These are phyloP conservation scores for Plectranthus barbatus DNA, from an alignment of 257 asterid genomes.

Conservation along the genomic window DNA sequence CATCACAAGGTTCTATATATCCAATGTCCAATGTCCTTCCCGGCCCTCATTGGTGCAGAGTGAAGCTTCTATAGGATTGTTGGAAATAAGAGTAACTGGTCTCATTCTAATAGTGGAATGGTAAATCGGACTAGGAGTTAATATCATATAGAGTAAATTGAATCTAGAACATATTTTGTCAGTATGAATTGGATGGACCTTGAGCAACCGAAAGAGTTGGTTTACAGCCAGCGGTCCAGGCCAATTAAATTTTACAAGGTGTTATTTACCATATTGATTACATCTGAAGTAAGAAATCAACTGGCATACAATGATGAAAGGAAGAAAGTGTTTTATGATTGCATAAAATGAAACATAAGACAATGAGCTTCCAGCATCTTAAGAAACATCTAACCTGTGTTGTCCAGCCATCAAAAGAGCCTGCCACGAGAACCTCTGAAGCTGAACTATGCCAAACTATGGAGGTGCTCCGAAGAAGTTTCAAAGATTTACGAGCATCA, in stretches of 20 bases:
- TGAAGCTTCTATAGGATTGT: neutral
- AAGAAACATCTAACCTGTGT: slow-evolving; percentile 53
- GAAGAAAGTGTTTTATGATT: neutral
- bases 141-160: neutral
- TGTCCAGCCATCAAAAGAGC: slow-evolving; percentile 97
- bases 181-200: neutral
- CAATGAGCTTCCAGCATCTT: slow-evolving; percentile 1
- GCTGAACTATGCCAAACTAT: slow-evolving; percentile 75
- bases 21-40: neutral
- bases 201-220: neutral
- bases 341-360: slow-evolving; percentile 9
- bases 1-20: neutral
- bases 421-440: slow-evolving; percentile 64
- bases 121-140: neutral
- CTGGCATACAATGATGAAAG: neutral
- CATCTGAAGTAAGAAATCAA: neutral
- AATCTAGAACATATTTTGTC: neutral
- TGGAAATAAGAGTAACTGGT: neutral
- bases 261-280: neutral
- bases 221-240: neutral
- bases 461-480: slow-evolving; percentile 53
- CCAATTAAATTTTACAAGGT: neutral
- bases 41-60: neutral
- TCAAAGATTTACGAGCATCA: slow-evolving; percentile 46
- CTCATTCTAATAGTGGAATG: neutral